These are phyloP conservation scores for Fusarium acutatum DNA, from an alignment of 2,329 filamentous ascomycete species.

Conservation along the genomic window DNA sequence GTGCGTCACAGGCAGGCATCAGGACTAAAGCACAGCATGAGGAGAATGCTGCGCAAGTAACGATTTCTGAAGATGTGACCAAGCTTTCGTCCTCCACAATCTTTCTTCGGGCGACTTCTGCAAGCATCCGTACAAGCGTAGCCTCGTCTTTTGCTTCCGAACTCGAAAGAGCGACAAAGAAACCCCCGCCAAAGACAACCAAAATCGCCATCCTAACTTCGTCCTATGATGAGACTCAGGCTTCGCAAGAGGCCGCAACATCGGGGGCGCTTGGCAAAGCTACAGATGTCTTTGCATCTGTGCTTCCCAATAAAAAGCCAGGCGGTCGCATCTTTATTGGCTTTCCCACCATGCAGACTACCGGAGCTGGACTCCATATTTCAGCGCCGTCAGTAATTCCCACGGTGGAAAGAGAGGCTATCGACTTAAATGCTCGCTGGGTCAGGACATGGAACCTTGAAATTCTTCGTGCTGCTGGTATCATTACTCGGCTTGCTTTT, in stretches of 20 bases:
- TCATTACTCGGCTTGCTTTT: slow-evolving; percentile 89
- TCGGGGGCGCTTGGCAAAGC: slow-evolving; percentile 61
- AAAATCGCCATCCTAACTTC: slow-evolving; percentile 89
- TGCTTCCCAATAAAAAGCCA: slow-evolving; percentile 83
- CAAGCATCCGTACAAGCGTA: slow-evolving; percentile 80
- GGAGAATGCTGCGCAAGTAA: slow-evolving; percentile 69
- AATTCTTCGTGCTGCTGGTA: slow-evolving; percentile 88
- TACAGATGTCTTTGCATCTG: slow-evolving; percentile 86
- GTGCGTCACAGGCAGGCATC: slow-evolving; percentile 58
- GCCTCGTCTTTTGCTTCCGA: slow-evolving; percentile 78
- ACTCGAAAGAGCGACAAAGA: slow-evolving; percentile 95
- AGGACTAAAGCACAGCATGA: slow-evolving; percentile 67
- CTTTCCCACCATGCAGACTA: slow-evolving; percentile 97
- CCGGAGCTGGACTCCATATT: slow-evolving; percentile 90
- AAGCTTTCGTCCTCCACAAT: slow-evolving; percentile 78
- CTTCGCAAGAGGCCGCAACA: slow-evolving; percentile 63
- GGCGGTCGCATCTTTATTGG: slow-evolving; percentile 94
- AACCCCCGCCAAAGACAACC: slow-evolving; percentile 89
- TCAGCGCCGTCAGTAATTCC: slow-evolving; percentile 96
- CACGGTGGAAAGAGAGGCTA: slow-evolving; percentile 95
- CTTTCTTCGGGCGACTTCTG: slow-evolving; percentile 88
- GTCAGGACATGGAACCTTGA: slow-evolving; percentile 96
- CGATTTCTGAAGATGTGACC: slow-evolving; percentile 75
- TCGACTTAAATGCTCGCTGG: slow-evolving; percentile 94
- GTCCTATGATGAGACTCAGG: slow-evolving; percentile 82